Evolutionary conservation across 768 basidiomycete species (phyloP), one percentile per base, ranked within the genome.

Genomic region (Pulveroboletus ravenelii): DNA sequence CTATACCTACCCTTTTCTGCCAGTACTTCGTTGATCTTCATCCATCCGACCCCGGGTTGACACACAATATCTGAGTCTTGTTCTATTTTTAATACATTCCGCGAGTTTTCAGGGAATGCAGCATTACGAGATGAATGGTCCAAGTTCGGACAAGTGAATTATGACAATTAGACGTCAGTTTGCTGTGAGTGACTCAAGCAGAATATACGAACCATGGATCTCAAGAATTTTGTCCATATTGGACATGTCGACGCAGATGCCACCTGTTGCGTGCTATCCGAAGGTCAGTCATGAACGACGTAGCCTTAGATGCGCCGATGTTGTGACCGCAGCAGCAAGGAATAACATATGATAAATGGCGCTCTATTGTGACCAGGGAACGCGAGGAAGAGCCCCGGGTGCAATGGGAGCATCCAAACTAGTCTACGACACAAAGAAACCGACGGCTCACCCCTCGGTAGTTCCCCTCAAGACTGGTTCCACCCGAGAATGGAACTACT

Each of bases 391-490:
- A 6, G 17, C 6, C 5, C 6, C 13, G 10, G 25, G n/a, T 15
- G 23, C 4, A 27, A 51, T 30, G n/a, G 25, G n/a, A 35, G 13
- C n/a, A 49, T 2, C 1, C 30, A 9, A 3, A n/a, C 20, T 36
- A 5, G 12, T 30, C n/a, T 17, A 37, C 35, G 23, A 35, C 18
- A 3, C 30, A 41, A 23, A 29, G 41, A 14, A 49, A 31, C 12
- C 41, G 17, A 53, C 32, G 18, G 68, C 80, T 51, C 56, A 88
- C 87, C 27, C 80, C 81, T 34, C 77, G 71, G 54, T 78, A 82
- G 54, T 90, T 85, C 0, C 90, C 90, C 62, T 93, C 92, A 20
- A 94, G 65, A 58, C 79, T 83, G 0, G 92, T 94, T 2, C 85
- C 92, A 10, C 89, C 92, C 0, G 84, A 82, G 65, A 85, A 93